Conservation (phyloP, 169 alveolate genomes). For the Fabrea salina region DNA sequence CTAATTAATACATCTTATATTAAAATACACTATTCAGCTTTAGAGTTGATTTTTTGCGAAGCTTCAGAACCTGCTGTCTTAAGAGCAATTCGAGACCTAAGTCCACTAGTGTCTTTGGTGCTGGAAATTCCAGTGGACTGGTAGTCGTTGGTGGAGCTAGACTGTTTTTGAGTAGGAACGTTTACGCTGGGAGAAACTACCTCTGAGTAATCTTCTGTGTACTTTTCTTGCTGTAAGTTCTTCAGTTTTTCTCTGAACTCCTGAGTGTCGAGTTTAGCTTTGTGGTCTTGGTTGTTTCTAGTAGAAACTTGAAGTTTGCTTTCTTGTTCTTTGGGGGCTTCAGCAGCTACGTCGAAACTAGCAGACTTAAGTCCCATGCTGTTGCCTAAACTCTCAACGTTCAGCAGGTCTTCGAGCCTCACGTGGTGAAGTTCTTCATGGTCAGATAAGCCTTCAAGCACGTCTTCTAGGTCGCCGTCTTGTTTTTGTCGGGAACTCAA, state of each 20-base stretch:
- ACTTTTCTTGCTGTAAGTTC: too few relatives aligned
- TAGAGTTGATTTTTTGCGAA: background rate
- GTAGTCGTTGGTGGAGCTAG: conserved; percentile 12
- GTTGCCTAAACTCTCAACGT: background rate
- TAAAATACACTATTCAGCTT: too few relatives aligned
- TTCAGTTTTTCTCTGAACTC: too few relatives aligned
- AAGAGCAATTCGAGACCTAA: conserved; percentile 7
- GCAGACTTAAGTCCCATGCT: too few relatives aligned
- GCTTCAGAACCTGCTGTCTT: conserved; percentile 7
- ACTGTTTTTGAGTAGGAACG: background rate
- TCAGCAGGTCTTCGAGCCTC: conserved; percentile 10
- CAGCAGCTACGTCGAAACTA: too few relatives aligned
- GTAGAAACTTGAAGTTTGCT: too few relatives aligned
- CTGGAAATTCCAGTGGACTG: conserved; percentile 28
- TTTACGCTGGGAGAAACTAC: too few relatives aligned
- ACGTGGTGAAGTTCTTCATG: background rate
- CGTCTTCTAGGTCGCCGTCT: background rate
- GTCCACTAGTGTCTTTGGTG: conserved; percentile 14
- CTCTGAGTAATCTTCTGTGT: too few relatives aligned
- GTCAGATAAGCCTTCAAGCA: background rate
- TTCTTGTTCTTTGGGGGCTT: too few relatives aligned
- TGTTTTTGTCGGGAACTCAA: conserved; percentile 11
- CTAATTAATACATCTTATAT: too few relatives aligned
- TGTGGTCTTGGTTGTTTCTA: too few relatives aligned
- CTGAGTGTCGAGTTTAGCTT: background rate